phyloP scores from a whole-genome alignment of 352 stramenopile genomes.

The Aphanomyces cochlioides region DNA sequence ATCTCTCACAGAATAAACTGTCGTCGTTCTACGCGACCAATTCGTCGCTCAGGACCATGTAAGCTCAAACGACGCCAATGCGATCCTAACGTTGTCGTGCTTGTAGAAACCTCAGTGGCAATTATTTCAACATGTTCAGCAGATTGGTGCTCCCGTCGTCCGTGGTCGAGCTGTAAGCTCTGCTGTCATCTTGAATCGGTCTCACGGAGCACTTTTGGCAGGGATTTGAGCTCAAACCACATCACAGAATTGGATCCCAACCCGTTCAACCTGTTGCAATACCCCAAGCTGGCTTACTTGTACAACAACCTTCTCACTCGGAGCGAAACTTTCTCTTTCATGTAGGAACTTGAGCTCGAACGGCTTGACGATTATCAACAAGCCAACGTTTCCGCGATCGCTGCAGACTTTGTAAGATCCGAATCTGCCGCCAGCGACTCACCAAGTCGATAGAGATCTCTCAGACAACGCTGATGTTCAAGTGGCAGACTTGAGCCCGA shows the following conservation, averaged over 20 bases:
- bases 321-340: neutral
- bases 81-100: neutral
- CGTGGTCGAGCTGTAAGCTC: neutral
- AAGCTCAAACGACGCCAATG: neutral
- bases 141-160: neutral
- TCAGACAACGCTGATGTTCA: neutral
- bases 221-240: neutral
- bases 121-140: neutral
- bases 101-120: neutral
- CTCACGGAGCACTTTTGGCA: neutral
- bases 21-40: neutral
- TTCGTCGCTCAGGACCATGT: constrained; percentile 5
- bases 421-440: neutral
- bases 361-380: neutral
- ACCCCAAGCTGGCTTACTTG: neutral
- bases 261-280: neutral
- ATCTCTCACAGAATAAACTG: neutral
- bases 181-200: no score
- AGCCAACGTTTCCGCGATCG: constrained; percentile 4
- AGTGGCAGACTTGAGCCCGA: no score
- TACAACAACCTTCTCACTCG: neutral
- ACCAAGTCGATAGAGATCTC: neutral
- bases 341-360: constrained; percentile 12
- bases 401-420: neutral
- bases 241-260: constrained; percentile 1